Evolutionary conservation across 495 filamentous ascomycete species (phyloP).

Genomic region (Lasiosphaeria ovina): DNA sequence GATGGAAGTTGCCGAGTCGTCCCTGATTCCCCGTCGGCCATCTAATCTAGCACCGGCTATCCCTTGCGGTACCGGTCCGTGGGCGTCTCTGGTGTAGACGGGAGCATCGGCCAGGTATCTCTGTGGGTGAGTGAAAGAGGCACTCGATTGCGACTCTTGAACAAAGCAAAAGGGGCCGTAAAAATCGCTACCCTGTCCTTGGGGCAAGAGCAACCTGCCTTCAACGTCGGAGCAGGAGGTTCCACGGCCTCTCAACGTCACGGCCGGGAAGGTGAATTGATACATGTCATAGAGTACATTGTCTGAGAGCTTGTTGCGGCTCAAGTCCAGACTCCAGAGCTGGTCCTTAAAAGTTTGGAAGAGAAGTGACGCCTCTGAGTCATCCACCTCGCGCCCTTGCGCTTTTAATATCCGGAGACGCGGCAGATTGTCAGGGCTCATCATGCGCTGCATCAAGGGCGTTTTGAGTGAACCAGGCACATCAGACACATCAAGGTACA

Average conservation of each 20-base stretch:
- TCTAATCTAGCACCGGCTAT: conserved; percentile 24
- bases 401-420: conserved; percentile 42
- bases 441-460: conserved; percentile 22
- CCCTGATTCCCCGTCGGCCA: conserved; percentile 27
- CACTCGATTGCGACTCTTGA: conserved; percentile 38
- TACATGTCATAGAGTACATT: conserved; percentile 26
- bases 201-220: conserved; percentile 27
- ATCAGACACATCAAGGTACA: conserved; percentile 47
- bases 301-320: conserved; percentile 41
- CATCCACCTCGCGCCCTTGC: conserved; percentile 37
- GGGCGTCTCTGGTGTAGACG: conserved; percentile 22
- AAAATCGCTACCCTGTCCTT: conserved; percentile 19
- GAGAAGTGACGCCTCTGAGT: conserved; percentile 27
- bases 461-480: conserved; percentile 34
- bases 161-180: conserved; percentile 39
- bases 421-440: conserved; percentile 33
- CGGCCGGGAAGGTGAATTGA: conserved; percentile 23
- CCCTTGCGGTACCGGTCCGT: not conserved
- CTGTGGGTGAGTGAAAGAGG: conserved; percentile 32
- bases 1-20: conserved; percentile 32
- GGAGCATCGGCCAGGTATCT: conserved; percentile 43
- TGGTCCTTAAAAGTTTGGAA: conserved; percentile 30
- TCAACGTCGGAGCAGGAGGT: conserved; percentile 32
- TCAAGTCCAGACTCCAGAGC: conserved; percentile 49
- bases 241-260: conserved; percentile 10